Conservation (phyloP, 176 grass and related monocot genomes). For the Oryza glumipatula region DNA sequence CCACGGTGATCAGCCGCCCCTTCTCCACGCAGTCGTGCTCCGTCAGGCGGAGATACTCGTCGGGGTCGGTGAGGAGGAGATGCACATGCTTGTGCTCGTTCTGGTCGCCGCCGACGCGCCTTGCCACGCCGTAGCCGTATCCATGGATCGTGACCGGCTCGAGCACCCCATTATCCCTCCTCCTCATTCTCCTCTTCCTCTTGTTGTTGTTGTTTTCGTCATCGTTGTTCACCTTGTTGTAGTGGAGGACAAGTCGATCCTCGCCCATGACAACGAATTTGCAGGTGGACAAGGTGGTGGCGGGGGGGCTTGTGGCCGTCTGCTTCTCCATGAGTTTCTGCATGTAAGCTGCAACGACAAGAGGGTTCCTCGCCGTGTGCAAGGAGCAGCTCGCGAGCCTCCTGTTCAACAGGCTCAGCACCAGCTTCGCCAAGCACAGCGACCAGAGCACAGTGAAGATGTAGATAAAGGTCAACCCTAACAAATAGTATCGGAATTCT, state of each 20-base stretch:
- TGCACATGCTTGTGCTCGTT: neutral
- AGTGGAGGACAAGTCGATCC: neutral
- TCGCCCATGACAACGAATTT: constrained; percentile 33
- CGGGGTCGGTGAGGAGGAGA: neutral
- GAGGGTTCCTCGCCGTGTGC: neutral
- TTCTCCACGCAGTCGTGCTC: too few relatives aligned
- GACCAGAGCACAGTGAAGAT: constrained; percentile 24
- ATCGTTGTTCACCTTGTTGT: too few relatives aligned
- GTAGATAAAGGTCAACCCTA: too few relatives aligned
- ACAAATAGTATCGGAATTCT: too few relatives aligned
- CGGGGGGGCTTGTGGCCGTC: neutral
- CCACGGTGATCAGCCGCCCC: too few relatives aligned
- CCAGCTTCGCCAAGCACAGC: constrained; percentile 12
- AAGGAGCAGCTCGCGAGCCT: neutral
- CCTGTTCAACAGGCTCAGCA: neutral
- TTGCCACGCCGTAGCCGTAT: constrained; percentile 17
- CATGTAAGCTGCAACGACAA: constrained; percentile 33
- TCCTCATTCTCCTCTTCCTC: too few relatives aligned
- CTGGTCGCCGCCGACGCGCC: neutral
- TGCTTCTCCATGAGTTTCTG: neutral
- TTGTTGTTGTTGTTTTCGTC: too few relatives aligned
- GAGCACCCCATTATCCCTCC: too few relatives aligned
- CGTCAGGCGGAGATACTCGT: too few relatives aligned
- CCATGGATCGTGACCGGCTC: neutral
- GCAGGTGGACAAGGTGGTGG: neutral